Evolutionary conservation across 2,329 filamentous ascomycete genomes (phyloP), one percentile per base, ranked within the genome.

Genomic region (Rhinocladiella mackenziei): DNA sequence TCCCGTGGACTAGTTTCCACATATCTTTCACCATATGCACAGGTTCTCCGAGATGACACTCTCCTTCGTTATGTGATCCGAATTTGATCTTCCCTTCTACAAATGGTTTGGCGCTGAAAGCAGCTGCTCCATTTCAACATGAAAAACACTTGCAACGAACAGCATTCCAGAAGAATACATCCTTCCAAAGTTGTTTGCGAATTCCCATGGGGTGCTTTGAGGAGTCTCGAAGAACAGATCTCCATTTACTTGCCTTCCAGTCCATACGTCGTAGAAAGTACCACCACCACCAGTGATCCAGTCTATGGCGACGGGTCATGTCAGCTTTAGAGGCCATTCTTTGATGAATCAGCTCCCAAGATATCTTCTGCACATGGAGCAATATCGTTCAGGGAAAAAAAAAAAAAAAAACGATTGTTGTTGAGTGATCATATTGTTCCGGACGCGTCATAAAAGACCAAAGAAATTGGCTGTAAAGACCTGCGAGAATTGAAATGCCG

Each of bases 71-170:
- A 4, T 61, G 54, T 1, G 53, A 55, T 1, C 77, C 66, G 54
- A 80, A 80, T 4, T 57, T 50, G 2, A 79, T 57, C 7, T 62
- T 62, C 0, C 62, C 54, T 10, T 67, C 60, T 3, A 77, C 45
- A 6, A 80, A 56, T 0, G 75, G 73, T 29, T 62, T 60, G 0
- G 75, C 76, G 0, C 62, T 62, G 39, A 80, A 71, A 0, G 67
- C 69, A 0, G 67, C 66, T 0, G 71, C 74, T 2, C 78, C 78
- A 46, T 80, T 80, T 77, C 78, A 81, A 58, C 78, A 81, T 1
- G 76, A 59, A 46, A n/a, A 77, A 81, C 0, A 80, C 77, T 56
- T 80, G 78, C 47, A 80, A 74, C 1, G 78, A 76, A n/a, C 62
- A n/a, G n/a, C n/a, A n/a, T 59, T 17, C 63, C 58, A 0, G 48